phyloP scores from a whole-genome alignment of 331 rosid species.

The Quercus phellos region DNA sequence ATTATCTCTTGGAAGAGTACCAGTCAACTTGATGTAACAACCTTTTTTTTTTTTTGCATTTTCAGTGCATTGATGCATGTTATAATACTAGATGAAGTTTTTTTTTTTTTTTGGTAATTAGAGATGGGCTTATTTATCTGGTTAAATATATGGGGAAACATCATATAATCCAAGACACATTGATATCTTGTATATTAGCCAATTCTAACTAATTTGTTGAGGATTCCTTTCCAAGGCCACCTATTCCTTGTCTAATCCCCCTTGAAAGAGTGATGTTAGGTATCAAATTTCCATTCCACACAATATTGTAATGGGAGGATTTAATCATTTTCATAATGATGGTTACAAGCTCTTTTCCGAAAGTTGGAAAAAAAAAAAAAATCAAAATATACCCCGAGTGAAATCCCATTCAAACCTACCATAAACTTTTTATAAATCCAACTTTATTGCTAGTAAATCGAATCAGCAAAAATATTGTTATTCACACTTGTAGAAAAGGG shows the following conservation, averaged over 20 bases:
- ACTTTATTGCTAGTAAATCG: slow-evolving; percentile 51
- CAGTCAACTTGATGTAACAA: not conserved
- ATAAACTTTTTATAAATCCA: not conserved
- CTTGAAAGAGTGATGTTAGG: too few relatives aligned
- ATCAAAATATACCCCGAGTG: too few relatives aligned
- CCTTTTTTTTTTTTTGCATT: not conserved
- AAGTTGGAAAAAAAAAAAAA: too few relatives aligned
- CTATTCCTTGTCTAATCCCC: too few relatives aligned
- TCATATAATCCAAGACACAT: not conserved
- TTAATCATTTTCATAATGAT: too few relatives aligned
- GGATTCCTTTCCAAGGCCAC: too few relatives aligned
- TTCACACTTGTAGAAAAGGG: slow-evolving; percentile 60
- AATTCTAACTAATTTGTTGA: too few relatives aligned
- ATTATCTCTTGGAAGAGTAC: slow-evolving; percentile 1
- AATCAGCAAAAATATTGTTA: slow-evolving; percentile 44
- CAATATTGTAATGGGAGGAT: too few relatives aligned
- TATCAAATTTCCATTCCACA: too few relatives aligned
- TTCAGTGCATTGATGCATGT: not conserved
- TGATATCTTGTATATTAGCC: not conserved
- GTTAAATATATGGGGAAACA: not conserved
- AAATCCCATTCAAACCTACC: too few relatives aligned
- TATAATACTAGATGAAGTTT: not conserved
- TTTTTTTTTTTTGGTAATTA: not conserved
- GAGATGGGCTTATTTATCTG: not conserved
- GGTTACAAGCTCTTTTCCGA: too few relatives aligned